A percentile compares a stretch with the other conserved stretches of the same genome.
Conservation (phyloP, 352 stramenopile genomes). For the Pythium monospermum region DNA sequence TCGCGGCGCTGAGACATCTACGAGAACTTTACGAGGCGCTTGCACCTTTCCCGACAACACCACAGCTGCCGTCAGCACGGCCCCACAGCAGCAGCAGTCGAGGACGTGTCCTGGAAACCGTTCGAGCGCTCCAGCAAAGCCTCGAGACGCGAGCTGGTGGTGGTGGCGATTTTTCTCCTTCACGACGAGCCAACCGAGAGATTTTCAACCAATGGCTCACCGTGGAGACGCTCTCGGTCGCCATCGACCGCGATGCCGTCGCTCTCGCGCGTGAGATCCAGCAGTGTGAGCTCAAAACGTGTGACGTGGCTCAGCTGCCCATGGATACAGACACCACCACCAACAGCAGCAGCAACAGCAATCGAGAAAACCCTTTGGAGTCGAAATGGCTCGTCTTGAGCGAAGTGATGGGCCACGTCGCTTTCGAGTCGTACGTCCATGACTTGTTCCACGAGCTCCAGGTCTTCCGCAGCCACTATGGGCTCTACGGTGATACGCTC, state of each 20-base stretch:
- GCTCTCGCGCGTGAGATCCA: conserved; percentile 26
- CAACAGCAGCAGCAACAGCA: too few relatives aligned
- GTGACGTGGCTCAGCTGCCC: conserved; percentile 4
- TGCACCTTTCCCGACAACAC: not conserved
- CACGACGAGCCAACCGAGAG: too few relatives aligned
- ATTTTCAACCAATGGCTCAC: conserved; percentile 24
- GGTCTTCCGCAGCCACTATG: conserved; percentile 25
- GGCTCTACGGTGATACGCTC: conserved; percentile 29
- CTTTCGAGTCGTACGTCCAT: conserved; percentile 35
- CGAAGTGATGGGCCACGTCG: conserved; percentile 39
- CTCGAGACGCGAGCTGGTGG: not conserved
- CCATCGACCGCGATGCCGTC: conserved; percentile 8
- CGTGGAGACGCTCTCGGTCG: conserved; percentile 12
- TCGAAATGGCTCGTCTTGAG: conserved; percentile 44
- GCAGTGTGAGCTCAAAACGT: conserved; percentile 12
- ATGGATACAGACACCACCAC: conserved; percentile 10
- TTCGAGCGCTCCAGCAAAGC: conserved; percentile 21
- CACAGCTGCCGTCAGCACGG: not conserved
- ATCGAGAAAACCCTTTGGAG: too few relatives aligned
- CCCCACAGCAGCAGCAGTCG: not conserved
- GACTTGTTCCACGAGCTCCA: conserved; percentile 40
- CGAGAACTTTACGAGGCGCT: conserved; percentile 26
- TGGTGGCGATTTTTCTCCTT: not conserved
- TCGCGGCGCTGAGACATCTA: conserved; percentile 27
- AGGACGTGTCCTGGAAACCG: conserved; percentile 9